Evolutionary conservation across 1,139 yeast genomes (phyloP), one percentile per base, ranked within the genome.

Genomic region (Candida labiduridarum): DNA sequence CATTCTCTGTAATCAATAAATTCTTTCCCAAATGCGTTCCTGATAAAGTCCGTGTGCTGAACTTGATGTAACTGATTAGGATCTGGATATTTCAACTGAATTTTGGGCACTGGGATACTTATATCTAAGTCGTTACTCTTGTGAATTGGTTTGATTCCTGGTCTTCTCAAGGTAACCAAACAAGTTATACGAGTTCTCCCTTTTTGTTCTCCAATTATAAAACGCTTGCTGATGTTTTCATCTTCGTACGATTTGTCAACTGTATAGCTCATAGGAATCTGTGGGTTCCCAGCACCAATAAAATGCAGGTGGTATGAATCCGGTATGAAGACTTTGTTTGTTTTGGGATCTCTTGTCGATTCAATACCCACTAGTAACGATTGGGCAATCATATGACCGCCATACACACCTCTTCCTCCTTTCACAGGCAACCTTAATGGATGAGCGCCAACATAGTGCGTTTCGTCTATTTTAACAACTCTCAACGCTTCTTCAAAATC

Each of bases 361-460:
- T 71, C 79, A 38, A 84, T 71, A 1, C 89, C 87, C 1, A 91
- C 92, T 54, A 82, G 66, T 8, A 87, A 67, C 1, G 92, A 72
- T 62, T 88, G 96, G 1, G 90, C 89, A 42, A 87, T 84, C 49
- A 85, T 75, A 39, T 87, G 83, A 2, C 96, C 96, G 1, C 96
- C 96, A 68, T 86, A 88, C 1, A 87, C 83, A 1, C 92, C 94
- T 41, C 89, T 69, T 2, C 89, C 89, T 0, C 82, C 80, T 2
- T 71, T 68, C 9, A 74, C 52, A 0, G 80, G 80, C 10, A 71
- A 60, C 41, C 68, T 53, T 35, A 76, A 62, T 2, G 77, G 75
- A 51, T 72, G 71, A 1, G 67, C 74, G 1, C 80, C 80, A 10
- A 56, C 62, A 58, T 64, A 76, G 19, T 62, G 63, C 31, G 53